Base-by-base conservation (phyloP, 768 basidiomycete genomes). In the Leccinum olivaceopallidum region DNA sequence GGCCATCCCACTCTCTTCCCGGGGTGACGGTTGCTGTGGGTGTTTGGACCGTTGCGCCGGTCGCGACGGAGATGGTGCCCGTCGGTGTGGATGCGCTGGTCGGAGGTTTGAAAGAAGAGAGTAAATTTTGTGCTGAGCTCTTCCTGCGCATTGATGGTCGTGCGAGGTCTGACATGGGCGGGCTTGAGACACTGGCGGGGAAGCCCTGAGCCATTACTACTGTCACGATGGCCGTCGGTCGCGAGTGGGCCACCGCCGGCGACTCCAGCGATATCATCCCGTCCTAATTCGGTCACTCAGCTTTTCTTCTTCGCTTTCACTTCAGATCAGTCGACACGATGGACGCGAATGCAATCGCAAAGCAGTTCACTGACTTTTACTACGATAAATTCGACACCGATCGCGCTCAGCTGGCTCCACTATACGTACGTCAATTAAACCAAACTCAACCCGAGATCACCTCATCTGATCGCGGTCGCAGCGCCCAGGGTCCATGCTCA, bases 401-500 rank as follows among this genome's bases (percentile, higher is more conserved):
- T 73, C 85, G 95, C 47, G 51, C 71, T 0, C 55, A 61, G 2
- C 83, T 98, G 56, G 65, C 63, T 3, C 50, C 76, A 36, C 87
- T 98, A 75, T 98, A 97, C 77, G 96, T 98, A 61, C 67, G 90
- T 85, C 55, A 32, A 20, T 54, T 49, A 9, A 36, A 20, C 24
- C 26, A 28, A 14, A 37, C 24, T 30, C 10, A 28, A 55, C 52
- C 42, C 54, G 73, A 75, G 73, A 75, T 73, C 59, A 65, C 61
- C 64, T 69, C 69, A 64, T 64, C 65, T 68, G 53, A 61, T 65
- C 56, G 30, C 26, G 34, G 59, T 60, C 18, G 26, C 73, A 98
- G 96, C 86, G 94, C 62, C 76, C 80, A 13, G 53, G 67, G 56
- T 98, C 95, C 12, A 96, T 95, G 92, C 77, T 98, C 69, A 84